Evolutionary conservation across 2,329 filamentous ascomycete genomes (phyloP).

Genomic region (Xylaria polymorpha): DNA sequence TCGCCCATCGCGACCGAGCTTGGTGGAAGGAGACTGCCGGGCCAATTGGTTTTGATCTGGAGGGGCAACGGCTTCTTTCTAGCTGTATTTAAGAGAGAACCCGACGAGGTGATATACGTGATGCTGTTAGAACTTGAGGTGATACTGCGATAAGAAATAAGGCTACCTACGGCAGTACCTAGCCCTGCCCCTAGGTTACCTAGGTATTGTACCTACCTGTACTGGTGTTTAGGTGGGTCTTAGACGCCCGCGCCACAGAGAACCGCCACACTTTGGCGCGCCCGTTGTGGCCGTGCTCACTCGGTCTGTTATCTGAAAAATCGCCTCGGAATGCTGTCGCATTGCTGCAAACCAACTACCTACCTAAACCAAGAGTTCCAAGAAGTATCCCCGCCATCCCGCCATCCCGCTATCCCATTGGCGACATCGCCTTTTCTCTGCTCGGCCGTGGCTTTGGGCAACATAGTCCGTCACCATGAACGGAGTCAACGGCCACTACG

Average conservation of each 20-base stretch:
- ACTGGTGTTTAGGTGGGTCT: no score
- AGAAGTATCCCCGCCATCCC: constrained; percentile 3
- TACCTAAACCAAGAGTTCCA: background rate
- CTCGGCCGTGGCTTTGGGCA: background rate
- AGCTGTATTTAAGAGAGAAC: background rate
- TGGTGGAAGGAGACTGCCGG: background rate
- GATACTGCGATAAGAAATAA: constrained; percentile 1
- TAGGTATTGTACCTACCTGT: constrained; percentile 1
- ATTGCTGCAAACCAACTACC: constrained; percentile 8
- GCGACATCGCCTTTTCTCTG: background rate
- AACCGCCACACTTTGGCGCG: background rate
- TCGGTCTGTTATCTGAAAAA: constrained; percentile 23
- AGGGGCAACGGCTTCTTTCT: background rate
- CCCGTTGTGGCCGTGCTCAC: constrained; percentile 25
- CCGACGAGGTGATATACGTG: background rate
- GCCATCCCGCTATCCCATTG: background rate
- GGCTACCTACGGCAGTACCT: background rate
- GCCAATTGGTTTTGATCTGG: background rate
- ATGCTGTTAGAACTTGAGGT: background rate
- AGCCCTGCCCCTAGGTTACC: constrained; percentile 12
- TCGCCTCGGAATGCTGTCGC: constrained; percentile 22
- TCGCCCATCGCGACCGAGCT: constrained; percentile 44
- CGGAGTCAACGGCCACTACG: constrained; percentile 61
- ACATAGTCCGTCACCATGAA: constrained; percentile 62
- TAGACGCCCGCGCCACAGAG: background rate